Conservation (phyloP, 2,329 filamentous ascomycete genomes). For the Verticillium tricorpus region DNA sequence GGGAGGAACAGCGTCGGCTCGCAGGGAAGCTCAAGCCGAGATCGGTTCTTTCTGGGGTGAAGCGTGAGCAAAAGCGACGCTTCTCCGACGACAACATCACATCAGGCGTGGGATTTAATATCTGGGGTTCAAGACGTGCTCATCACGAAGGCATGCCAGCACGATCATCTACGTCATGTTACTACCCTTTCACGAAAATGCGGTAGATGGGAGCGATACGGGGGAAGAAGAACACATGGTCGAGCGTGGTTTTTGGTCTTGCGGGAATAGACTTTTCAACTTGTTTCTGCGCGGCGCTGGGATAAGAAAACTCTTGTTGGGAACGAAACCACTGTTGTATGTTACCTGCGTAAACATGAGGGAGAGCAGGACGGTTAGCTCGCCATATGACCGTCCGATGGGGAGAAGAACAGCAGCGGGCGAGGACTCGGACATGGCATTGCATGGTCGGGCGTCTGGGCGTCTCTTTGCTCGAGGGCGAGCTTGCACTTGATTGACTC, state of each 20-base stretch:
- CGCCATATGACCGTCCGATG: neutral
- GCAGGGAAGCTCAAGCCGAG: slow-evolving; percentile 8
- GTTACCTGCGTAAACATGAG: neutral
- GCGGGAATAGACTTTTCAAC: neutral
- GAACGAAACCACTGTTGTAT: neutral
- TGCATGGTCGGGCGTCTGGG: no score
- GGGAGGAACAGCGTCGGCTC: slow-evolving; percentile 8
- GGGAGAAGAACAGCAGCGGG: neutral
- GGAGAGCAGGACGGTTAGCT: neutral
- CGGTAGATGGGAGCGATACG: neutral
- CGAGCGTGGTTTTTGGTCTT: neutral
- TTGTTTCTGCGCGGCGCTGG: neutral
- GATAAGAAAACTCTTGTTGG: neutral
- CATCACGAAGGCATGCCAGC: neutral
- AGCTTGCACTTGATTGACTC: no score
- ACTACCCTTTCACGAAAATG: neutral
- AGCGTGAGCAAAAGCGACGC: neutral
- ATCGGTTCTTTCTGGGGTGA: slow-evolving; percentile 4
- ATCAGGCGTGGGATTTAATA: neutral
- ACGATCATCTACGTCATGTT: neutral
- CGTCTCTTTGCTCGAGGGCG: no score
- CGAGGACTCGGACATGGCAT: neutral
- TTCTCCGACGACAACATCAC: no score
- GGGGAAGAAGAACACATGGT: neutral
- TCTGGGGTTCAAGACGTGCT: neutral